Conservation (phyloP, 768 basidiomycete species). For the Agaricus blazei region DNA sequence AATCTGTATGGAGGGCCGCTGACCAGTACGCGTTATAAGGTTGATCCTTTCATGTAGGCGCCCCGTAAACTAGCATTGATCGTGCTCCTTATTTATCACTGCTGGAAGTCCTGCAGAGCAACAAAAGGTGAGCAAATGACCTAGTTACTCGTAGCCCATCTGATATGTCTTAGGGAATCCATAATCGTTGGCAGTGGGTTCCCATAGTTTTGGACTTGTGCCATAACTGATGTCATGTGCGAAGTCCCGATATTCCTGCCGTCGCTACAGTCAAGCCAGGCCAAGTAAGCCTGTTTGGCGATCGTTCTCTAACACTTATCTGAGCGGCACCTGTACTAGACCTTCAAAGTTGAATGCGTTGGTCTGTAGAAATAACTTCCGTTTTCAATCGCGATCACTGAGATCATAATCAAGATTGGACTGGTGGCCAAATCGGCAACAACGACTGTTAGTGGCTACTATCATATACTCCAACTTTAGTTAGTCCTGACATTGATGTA, state of each 20-base stretch:
- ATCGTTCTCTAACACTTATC: neutral
- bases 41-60: conserved; percentile 66
- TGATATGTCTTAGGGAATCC: conserved; percentile 41
- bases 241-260: conserved; percentile 57
- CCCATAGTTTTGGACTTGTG: neutral
- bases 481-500: neutral
- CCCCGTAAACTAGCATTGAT: no score
- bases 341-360: conserved; percentile 68
- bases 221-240: conserved; percentile 15
- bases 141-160: neutral
- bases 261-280: conserved; percentile 59
- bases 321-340: conserved; percentile 24
- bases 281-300: conserved; percentile 27
- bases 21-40: conserved; percentile 19
- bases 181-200: conserved; percentile 73
- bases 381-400: neutral
- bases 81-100: neutral
- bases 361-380: conserved; percentile 30
- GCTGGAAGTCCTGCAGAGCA: conserved; percentile 37
- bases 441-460: conserved; percentile 51
- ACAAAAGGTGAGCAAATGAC: conserved; percentile 45
- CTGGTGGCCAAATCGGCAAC: conserved; percentile 74
- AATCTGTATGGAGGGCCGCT: neutral
- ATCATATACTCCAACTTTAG: neutral
- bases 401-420: conserved; percentile 50